phyloP scores from a whole-genome alignment of 164 flowering plant genomes.

The Liquidambar formosana region DNA sequence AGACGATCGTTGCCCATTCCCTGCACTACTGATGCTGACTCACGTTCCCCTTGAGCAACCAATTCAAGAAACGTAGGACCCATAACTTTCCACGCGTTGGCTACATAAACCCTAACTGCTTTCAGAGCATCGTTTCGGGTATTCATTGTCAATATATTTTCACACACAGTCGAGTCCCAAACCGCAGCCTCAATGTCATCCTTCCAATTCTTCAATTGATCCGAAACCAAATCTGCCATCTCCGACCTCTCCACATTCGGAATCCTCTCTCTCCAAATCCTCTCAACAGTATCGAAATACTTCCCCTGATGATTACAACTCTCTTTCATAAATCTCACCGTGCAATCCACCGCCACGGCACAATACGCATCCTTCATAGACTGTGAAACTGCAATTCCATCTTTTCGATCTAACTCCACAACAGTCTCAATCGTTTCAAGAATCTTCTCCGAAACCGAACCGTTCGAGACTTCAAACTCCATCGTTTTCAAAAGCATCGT shows the following conservation, averaged over 20 bases:
- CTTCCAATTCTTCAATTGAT: constrained; percentile 33
- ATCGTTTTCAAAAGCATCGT: constrained; percentile 42
- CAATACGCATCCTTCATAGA: constrained; percentile 55
- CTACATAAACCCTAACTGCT: constrained; percentile 36
- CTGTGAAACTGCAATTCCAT: constrained; percentile 23
- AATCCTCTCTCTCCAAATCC: constrained; percentile 61
- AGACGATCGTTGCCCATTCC: neutral
- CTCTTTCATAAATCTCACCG: constrained; percentile 38
- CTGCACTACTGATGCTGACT: constrained; percentile 2
- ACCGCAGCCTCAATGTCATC: constrained; percentile 49
- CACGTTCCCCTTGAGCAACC: constrained; percentile 20
- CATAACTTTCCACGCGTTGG: constrained; percentile 44
- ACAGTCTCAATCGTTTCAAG: constrained; percentile 47
- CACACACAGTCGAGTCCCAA: constrained; percentile 28
- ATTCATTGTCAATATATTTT: constrained; percentile 24
- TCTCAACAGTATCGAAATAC: constrained; percentile 48
- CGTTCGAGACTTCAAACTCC: constrained; percentile 28
- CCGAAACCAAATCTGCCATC: constrained; percentile 37
- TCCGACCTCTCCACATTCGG: constrained; percentile 26
- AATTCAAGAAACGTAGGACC: constrained; percentile 61
- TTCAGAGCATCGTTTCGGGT: constrained; percentile 37
- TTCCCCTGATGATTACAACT: constrained; percentile 1
- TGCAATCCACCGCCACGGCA: constrained; percentile 56
- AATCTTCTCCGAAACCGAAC: constrained; percentile 35
- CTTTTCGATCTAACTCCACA: constrained; percentile 32